These are phyloP conservation scores for Fusarium sp. DNA, from an alignment of 2,329 filamentous ascomycete species.

Conservation along the genomic window DNA sequence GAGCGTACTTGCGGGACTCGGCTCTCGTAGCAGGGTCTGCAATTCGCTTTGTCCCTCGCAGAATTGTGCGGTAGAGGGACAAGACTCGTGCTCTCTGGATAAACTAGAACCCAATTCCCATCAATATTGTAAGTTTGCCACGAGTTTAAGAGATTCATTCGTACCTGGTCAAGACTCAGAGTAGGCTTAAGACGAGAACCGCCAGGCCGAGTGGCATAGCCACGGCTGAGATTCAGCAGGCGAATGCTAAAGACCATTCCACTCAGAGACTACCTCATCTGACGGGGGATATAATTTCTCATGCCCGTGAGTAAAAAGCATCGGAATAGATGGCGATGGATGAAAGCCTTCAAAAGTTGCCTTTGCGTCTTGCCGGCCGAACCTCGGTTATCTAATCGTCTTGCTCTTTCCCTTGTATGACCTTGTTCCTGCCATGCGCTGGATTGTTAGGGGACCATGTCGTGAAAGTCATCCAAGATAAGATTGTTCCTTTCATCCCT, in stretches of 20 bases:
- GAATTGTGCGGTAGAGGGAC: conserved; percentile 68
- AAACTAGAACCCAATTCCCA: conserved; percentile 57
- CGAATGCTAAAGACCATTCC: conserved; percentile 45
- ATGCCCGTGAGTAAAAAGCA: conserved; percentile 5
- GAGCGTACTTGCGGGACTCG: conserved; percentile 69
- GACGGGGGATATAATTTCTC: conserved; percentile 10
- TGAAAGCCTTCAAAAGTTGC: conserved; percentile 32
- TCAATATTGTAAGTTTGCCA: conserved; percentile 7
- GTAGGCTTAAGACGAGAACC: conserved; percentile 50
- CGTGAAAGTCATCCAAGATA: background rate
- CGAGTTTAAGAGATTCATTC: too few species aligned
- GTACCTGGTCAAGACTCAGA: conserved; percentile 70
- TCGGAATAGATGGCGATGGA: conserved; percentile 12
- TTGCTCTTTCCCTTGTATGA: background rate
- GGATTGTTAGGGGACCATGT: conserved; percentile 30
- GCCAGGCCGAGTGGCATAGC: conserved; percentile 50
- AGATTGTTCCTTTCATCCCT: background rate
- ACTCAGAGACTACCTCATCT: conserved; percentile 36
- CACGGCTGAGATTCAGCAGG: conserved; percentile 47
- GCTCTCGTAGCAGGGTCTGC: conserved; percentile 61
- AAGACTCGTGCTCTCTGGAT: conserved; percentile 67
- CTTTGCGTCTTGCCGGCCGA: conserved; percentile 25
- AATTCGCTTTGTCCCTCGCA: conserved; percentile 67
- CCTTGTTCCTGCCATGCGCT: background rate
- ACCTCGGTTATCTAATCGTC: conserved; percentile 37